A percentile compares a stretch with the other conserved stretches of the same genome.
These are phyloP conservation scores for Protomyces gravidus DNA, from an alignment of 1,139 yeast genomes.

Conservation along the genomic window DNA sequence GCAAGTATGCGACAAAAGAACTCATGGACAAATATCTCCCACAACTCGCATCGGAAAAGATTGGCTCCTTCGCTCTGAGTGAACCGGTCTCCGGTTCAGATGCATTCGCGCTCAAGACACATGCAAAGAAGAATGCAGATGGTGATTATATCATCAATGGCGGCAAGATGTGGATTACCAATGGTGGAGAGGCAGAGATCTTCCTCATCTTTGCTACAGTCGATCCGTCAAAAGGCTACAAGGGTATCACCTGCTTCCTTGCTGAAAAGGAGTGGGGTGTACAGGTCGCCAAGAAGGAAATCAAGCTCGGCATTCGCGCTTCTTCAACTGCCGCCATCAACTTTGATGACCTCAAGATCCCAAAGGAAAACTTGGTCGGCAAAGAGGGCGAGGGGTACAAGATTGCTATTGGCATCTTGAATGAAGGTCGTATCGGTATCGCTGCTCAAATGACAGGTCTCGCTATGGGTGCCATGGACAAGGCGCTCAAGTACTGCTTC, in stretches of 20 bases:
- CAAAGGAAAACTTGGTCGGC: conserved; percentile 46
- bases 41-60: conserved; percentile 41
- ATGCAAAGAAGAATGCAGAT: conserved; percentile 41
- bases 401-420: conserved; percentile 47
- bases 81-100: conserved; percentile 48
- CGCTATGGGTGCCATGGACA: conserved; percentile 47
- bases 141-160: conserved; percentile 44
- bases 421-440: conserved; percentile 49
- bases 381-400: conserved; percentile 48
- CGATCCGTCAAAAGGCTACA: conserved; percentile 46
- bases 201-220: conserved; percentile 46
- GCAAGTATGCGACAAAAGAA: conserved; percentile 43
- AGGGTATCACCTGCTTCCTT: conserved; percentile 48
- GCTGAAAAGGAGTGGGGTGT: conserved; percentile 46
- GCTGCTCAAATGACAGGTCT: conserved; percentile 48
- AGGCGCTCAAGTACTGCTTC: conserved; percentile 44
- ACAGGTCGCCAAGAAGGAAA: conserved; percentile 47
- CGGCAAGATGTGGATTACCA: conserved; percentile 49
- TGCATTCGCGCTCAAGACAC: conserved; percentile 46
- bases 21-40: conserved; percentile 45
- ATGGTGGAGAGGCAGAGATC: conserved; percentile 47
- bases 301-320: conserved; percentile 47
- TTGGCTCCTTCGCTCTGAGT: conserved; percentile 46
- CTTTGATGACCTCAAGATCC: conserved; percentile 46
- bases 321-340: conserved; percentile 46